Evolutionary conservation across 805 yeast genomes (phyloP), one percentile per base, ranked within the genome.

Genomic region (Citeromyces matritensis): DNA sequence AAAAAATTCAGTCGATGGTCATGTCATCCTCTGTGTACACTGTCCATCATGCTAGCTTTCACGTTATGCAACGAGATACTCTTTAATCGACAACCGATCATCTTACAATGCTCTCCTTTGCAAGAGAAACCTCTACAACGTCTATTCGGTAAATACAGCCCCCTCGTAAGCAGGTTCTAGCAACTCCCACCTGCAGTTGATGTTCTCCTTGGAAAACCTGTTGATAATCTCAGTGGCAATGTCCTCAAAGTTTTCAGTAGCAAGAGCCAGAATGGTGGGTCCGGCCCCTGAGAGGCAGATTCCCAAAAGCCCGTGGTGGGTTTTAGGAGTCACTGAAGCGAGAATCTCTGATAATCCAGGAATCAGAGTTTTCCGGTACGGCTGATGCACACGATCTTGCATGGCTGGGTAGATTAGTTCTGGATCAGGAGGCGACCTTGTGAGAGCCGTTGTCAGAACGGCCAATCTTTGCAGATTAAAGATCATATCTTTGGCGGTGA

Each of bases 221-320:
- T 57, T 55, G 31, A 84, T 65, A 39, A 91, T 85, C 33, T 74
- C 81, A 5, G 52, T 49, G 6, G 98, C 95, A 43, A 91, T 85
- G 9, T 59, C 64, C 6, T 85, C 95, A 43, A 74, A 91, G 51
- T 83, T 81, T 12, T 70, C 77, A 4, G 95, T 85, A 4, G 98
- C 97, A 39, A 91, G 65, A 27, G 95, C 94, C 39, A 91, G 60
- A 35, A 91, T 86, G 6, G 98, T 91, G 35, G 98, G 98, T 6
- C 98, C 98, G 5, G 98, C 98, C 33, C 98, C 98, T 17, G 94
- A 80, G 36, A 91, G 64, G 51, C 98, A 91, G 43, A 91, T 83
- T 32, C 98, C 98, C 36, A 91, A 64, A 30, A 86, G 63, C 3
- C 96, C 96, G 2, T 78, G 77, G 49, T 82, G 81, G 5, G 81